phyloP scores from a whole-genome alignment of 192 early-diverging fungal genomes.

The Podila clonocystis region DNA sequence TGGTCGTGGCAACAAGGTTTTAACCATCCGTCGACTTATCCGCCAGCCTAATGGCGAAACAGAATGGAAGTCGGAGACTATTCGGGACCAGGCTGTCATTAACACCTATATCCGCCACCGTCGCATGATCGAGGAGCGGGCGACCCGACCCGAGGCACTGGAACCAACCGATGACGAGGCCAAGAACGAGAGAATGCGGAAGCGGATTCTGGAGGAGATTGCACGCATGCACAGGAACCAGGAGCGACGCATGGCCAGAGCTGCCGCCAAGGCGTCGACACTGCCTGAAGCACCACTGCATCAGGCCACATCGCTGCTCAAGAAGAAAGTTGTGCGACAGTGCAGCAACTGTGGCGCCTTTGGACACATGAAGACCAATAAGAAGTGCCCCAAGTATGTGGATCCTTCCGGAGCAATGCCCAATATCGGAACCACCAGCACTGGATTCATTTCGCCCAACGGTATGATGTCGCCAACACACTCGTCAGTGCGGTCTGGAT shows the following conservation, averaged over 20 bases:
- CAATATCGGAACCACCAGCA: slow-evolving; percentile 35
- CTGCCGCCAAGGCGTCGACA: slow-evolving; percentile 61
- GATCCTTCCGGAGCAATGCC: slow-evolving; percentile 39
- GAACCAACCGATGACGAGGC: slow-evolving; percentile 67
- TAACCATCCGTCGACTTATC: slow-evolving; percentile 71
- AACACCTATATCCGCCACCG: slow-evolving; percentile 91
- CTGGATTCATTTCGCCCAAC: slow-evolving; percentile 8
- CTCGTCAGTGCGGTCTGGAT: slow-evolving; percentile 11
- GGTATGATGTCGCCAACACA: slow-evolving; percentile 45
- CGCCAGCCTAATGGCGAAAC: slow-evolving; percentile 67
- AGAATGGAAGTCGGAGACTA: slow-evolving; percentile 81
- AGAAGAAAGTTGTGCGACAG: slow-evolving; percentile 72
- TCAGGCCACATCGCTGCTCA: slow-evolving; percentile 51
- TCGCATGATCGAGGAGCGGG: slow-evolving; percentile 78
- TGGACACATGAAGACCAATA: slow-evolving; percentile 92
- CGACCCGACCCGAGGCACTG: slow-evolving; percentile 54
- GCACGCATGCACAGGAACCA: slow-evolving; percentile 71
- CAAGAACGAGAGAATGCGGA: slow-evolving; percentile 65
- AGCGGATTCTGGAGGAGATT: slow-evolving; percentile 71
- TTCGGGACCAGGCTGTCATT: slow-evolving; percentile 85
- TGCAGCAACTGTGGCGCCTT: slow-evolving; percentile 85
- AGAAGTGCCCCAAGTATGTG: slow-evolving; percentile 74
- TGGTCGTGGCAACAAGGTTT: slow-evolving; percentile 62
- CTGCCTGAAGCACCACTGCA: slow-evolving; percentile 45
- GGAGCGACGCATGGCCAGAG: slow-evolving; percentile 65